phyloP scores from a whole-genome alignment of 352 stramenopile genomes.

The Globisporangium carolinianum region DNA sequence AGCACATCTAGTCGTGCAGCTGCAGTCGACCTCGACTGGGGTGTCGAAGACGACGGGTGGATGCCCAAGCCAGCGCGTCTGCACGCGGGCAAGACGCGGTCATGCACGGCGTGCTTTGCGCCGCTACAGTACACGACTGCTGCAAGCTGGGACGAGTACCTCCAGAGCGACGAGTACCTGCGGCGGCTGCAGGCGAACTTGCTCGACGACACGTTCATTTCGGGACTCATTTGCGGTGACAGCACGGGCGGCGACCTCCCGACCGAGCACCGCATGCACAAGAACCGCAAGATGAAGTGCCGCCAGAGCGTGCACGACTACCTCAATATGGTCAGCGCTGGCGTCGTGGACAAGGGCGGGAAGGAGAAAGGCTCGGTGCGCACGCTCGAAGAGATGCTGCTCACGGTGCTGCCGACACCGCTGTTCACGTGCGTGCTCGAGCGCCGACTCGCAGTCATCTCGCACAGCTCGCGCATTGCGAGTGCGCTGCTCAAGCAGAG shows the following conservation, averaged over 20 bases:
- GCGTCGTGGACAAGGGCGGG: slow-evolving; percentile 56
- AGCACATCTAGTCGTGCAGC: neutral
- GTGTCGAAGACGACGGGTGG: slow-evolving; percentile 63
- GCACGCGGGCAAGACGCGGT: slow-evolving; percentile 70
- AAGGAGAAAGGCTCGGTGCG: slow-evolving; percentile 73
- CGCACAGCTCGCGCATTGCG: slow-evolving; percentile 66
- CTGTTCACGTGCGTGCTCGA: slow-evolving; percentile 76
- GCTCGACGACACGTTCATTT: slow-evolving; percentile 73
- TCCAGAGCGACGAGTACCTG: slow-evolving; percentile 77
- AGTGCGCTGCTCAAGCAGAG: slow-evolving; percentile 45
- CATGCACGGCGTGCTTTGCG: slow-evolving; percentile 73
- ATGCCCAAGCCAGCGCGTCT: slow-evolving; percentile 78
- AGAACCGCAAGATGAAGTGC: slow-evolving; percentile 77
- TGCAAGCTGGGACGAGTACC: slow-evolving; percentile 75
- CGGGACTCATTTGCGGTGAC: slow-evolving; percentile 70
- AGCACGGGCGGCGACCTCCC: slow-evolving; percentile 62
- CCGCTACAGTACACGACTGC: slow-evolving; percentile 63
- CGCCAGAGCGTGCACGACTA: slow-evolving; percentile 76
- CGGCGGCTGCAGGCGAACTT: slow-evolving; percentile 64
- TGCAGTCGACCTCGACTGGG: slow-evolving; percentile 11
- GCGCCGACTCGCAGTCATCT: slow-evolving; percentile 72
- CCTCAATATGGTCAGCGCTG: slow-evolving; percentile 76
- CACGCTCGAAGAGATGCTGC: slow-evolving; percentile 77
- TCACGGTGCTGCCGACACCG: slow-evolving; percentile 66
- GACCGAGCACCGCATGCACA: slow-evolving; percentile 83